Evolutionary conservation across 2,329 filamentous ascomycete genomes (phyloP), one percentile per base, ranked within the genome.

Genomic region (Alternaria dauci): DNA sequence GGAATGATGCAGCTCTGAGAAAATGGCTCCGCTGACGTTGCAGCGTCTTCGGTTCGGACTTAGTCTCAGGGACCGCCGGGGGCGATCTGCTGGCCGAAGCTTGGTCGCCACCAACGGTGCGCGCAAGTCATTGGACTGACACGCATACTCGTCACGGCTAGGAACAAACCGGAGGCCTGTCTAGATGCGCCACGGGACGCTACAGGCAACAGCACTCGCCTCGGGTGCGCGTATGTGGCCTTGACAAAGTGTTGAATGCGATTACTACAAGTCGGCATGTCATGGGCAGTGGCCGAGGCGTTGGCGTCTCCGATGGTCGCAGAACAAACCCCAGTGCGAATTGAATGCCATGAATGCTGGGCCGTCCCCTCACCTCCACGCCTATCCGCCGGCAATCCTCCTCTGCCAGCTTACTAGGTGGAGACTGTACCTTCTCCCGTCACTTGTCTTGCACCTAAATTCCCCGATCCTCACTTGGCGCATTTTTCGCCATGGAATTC

Each of bases 71-170:
- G 50, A 63, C 58, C 41, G 52, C 32, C 52, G 55, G 58, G 58
- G 56, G 56, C 61, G 66, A 68, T 65, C 59, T 44, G 46, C 46
- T 50, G 46, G 46, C 14, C 34, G 38, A 65, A 63, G 67, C 65
- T 68, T 69, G 65, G 67, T 61, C 46, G 63, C 63, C 52, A 59
- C 57, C 47, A 62, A 60, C 60, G 47, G 55, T 16, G 52, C 41
- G 58, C 58, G 46, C 25, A 36, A 53, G 18, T 12, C 23, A 52
- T 36, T 36, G 23, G 55, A 56, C 46, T 44, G 36, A 47, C 34
- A 52, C 28, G 51, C 39, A 52, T 56, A 8, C 25, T 9, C 46
- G 42, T 50, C 56, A 56, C 42, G 20, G 48, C 58, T 39, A 55
- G 57, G 60, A 54, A 56, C 38, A 63, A 54, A 41, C 57, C 60